phyloP scores from a whole-genome alignment of 2,329 filamentous ascomycete species.

The Fusarium transvaalense region DNA sequence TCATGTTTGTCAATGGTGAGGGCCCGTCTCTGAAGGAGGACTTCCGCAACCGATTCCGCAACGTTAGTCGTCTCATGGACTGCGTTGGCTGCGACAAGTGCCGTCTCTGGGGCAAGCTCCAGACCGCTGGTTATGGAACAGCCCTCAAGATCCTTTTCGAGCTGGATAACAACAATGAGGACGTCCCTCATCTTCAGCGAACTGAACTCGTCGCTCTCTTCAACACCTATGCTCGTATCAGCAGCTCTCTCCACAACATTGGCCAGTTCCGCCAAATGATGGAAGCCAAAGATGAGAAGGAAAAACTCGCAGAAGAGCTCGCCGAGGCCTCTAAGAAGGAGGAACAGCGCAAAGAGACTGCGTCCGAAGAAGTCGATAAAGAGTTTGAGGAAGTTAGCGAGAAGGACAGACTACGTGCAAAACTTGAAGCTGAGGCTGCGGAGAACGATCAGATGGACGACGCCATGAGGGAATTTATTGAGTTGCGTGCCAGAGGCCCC shows the following conservation, averaged over 20 bases:
- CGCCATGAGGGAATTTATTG: constrained; percentile 54
- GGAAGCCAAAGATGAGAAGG: constrained; percentile 44
- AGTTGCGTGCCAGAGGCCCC: constrained; percentile 51
- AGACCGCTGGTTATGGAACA: constrained; percentile 93
- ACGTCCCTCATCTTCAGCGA: constrained; percentile 78
- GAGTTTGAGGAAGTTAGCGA: constrained; percentile 54
- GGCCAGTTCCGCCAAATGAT: constrained; percentile 75
- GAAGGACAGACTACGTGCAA: constrained; percentile 36
- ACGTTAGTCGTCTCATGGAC: constrained; percentile 97
- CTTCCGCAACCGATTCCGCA: constrained; percentile 96
- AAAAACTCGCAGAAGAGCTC: constrained; percentile 47
- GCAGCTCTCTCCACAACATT: constrained; percentile 81
- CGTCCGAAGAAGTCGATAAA: constrained; percentile 50
- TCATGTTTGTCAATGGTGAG: constrained; percentile 90
- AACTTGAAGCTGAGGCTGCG: constrained; percentile 50
- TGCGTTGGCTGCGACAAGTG: constrained; percentile 99
- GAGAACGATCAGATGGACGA: constrained; percentile 54
- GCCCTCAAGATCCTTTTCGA: constrained; percentile 97
- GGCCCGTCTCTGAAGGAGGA: constrained; percentile 90
- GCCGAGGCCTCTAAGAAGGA: constrained; percentile 55
- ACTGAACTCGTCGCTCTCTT: constrained; percentile 95
- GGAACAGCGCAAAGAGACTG: constrained; percentile 42
- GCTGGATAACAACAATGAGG: constrained; percentile 77
- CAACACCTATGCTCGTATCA: constrained; percentile 92
- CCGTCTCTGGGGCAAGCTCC: constrained; percentile 96